Evolutionary conservation across 805 yeast genomes (phyloP).

Genomic region (Kuraishia hungarica): DNA sequence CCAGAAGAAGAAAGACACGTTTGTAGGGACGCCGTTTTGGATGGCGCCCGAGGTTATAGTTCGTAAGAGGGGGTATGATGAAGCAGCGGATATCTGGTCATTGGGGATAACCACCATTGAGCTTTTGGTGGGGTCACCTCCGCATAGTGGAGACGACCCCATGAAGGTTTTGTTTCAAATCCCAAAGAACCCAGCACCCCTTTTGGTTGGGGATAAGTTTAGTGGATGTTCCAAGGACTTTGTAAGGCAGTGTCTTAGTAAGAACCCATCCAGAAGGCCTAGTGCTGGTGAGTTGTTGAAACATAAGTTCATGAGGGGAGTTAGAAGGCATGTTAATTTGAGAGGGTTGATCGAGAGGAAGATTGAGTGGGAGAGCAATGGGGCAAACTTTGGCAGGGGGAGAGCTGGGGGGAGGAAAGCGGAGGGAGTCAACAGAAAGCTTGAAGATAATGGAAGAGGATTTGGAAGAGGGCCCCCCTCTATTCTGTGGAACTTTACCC

Average conservation of each 20-base stretch:
- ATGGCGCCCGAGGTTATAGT: constrained; percentile 97
- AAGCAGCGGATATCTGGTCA: constrained; percentile 93
- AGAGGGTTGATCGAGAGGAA: constrained; percentile 30
- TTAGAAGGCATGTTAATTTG: constrained; percentile 21
- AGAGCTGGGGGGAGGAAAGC: background rate
- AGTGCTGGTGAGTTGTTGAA: constrained; percentile 43
- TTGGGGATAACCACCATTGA: constrained; percentile 90
- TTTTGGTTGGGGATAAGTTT: constrained; percentile 32
- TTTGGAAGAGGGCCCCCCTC: background rate
- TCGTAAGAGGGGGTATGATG: constrained; percentile 55
- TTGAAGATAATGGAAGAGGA: background rate
- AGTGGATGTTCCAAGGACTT: constrained; percentile 31
- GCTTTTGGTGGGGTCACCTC: constrained; percentile 75
- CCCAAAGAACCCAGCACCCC: constrained; percentile 59
- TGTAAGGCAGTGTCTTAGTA: constrained; percentile 6
- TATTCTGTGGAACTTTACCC: constrained; percentile 1
- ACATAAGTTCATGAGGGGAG: constrained; percentile 38
- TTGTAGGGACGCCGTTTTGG: constrained; percentile 97
- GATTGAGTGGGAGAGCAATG: constrained; percentile 23
- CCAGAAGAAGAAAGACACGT: constrained; percentile 49
- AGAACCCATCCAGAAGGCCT: constrained; percentile 7
- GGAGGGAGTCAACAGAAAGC: background rate
- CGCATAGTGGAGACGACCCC: constrained; percentile 65
- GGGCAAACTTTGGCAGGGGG: background rate
- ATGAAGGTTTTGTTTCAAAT: constrained; percentile 67